Evolutionary conservation across 2,329 filamentous ascomycete genomes (phyloP), one percentile per base, ranked within the genome.

Genomic region (Nothopassalora personata): DNA sequence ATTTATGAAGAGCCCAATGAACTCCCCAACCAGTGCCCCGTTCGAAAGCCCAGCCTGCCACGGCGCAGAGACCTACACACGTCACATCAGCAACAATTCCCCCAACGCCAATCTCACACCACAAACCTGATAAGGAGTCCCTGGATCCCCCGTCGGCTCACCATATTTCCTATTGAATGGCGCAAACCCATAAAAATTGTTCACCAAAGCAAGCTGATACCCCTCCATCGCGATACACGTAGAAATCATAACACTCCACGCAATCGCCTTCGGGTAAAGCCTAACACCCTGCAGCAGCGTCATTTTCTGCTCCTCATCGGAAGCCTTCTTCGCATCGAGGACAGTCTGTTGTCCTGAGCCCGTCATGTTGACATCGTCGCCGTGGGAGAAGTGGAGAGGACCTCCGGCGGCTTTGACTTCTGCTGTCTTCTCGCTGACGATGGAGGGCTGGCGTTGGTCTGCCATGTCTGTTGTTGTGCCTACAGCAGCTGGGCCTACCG

Each of bases 211-310:
- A 59, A 94, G 80, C 71, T 96, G 90, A 76, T 92, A 95, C 34
- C 90, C 91, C 74, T 96, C 91, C 91, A 96, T 96, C 68, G 84
- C 85, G 70, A 96, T 94, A 72, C 89, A 92, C 0, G 90, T 93
- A 15, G 88, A 93, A 73, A 96, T 92, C 60, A 95, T 78, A 53
- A 96, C 70, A 67, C 86, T 90, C 90, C 90, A 96, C 27, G 79
- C 82, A 58, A 95, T 86, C 19, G 91, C 91, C 77, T 95, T 94
- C 59, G 90, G 91, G 71, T 96, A 96, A 28, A 94, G 80, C 70
- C 80, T 85, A 73, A 96, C 81, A 62, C 90, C 91, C 77, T 96
- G 85, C 71, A 83, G 70, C 59, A 96, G 78, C 11, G 76, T 78
- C 78, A 81, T 80, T 50, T 71, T 76, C 60, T 78, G 77, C 64